phyloP scores from a whole-genome alignment of 768 basidiomycete genomes.

The Gelatoporia subvermispora region DNA sequence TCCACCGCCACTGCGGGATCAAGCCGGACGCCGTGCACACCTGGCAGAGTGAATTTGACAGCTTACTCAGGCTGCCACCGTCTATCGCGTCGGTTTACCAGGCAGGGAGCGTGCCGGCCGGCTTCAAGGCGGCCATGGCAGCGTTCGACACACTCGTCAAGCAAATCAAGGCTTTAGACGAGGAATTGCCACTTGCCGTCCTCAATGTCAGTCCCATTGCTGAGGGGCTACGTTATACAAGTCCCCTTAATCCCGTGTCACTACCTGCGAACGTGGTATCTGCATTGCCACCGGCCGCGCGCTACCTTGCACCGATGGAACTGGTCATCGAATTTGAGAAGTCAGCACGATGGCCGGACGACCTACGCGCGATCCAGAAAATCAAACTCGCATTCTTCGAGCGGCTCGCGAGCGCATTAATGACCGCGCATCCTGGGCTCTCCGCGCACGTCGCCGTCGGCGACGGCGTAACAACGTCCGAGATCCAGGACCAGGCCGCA shows the following conservation, averaged over 20 bases:
- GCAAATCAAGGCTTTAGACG: slow-evolving; percentile 67
- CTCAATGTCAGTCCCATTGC: slow-evolving; percentile 72
- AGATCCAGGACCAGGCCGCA: slow-evolving; percentile 61
- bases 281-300: slow-evolving; percentile 52
- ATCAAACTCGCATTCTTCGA: slow-evolving; percentile 93
- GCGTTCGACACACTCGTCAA: slow-evolving; percentile 81
- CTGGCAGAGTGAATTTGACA: slow-evolving; percentile 58
- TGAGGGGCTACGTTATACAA: slow-evolving; percentile 76
- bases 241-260: slow-evolving; percentile 76
- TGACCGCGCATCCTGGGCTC: slow-evolving; percentile 45
- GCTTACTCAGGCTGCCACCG: slow-evolving; percentile 53
- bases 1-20: slow-evolving; percentile 75
- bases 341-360: slow-evolving; percentile 92
- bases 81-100: slow-evolving; percentile 39
- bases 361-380: slow-evolving; percentile 86
- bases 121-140: slow-evolving; percentile 67
- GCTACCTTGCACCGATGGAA: slow-evolving; percentile 65
- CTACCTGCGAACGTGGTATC: slow-evolving; percentile 49
- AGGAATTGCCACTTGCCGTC: slow-evolving; percentile 70
- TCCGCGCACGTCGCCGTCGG: slow-evolving; percentile 57
- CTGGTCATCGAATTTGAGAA: slow-evolving; percentile 87
- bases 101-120: slow-evolving; percentile 34
- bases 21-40: slow-evolving; percentile 43
- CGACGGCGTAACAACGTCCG: slow-evolving; percentile 39
- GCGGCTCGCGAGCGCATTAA: slow-evolving; percentile 63